These are phyloP conservation scores for Rhododendron ovatum DNA, from an alignment of 148 eudicot genomes.

Conservation along the genomic window DNA sequence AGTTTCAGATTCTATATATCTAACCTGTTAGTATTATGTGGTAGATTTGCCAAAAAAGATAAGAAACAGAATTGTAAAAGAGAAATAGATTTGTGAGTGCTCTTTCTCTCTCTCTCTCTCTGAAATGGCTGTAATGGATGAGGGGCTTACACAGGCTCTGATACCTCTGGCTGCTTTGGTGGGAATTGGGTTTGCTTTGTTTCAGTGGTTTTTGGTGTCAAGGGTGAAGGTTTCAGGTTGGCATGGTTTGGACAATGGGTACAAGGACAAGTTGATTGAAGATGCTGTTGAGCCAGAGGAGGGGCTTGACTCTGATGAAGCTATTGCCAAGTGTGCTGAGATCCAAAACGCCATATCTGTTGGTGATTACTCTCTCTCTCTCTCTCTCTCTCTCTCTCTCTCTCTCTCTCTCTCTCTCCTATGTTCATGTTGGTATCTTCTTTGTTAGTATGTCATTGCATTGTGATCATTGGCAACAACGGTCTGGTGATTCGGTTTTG, in stretches of 20 bases:
- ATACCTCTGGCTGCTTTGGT: constrained; percentile 6
- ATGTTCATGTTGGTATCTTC: neutral
- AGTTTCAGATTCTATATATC: neutral
- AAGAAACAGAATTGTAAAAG: neutral
- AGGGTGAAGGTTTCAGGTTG: constrained; percentile 14
- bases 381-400: neutral
- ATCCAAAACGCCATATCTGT: constrained; percentile 15
- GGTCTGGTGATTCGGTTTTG: neutral
- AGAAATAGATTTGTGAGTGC: neutral
- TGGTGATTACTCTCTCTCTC: constrained; percentile 9
- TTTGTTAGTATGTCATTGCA: neutral
- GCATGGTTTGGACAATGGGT: constrained; percentile 6
- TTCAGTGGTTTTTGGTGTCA: constrained; percentile 12
- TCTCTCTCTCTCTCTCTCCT: neutral
- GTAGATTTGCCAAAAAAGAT: neutral
- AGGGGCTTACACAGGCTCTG: constrained; percentile 5
- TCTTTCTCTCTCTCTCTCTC: no score
- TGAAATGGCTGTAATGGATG: constrained; percentile 14
- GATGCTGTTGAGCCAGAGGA: constrained; percentile 17
- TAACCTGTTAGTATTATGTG: neutral
- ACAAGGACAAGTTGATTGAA: constrained; percentile 11
- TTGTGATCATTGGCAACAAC: neutral
- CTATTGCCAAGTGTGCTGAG: constrained; percentile 18
- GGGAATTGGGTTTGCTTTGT: constrained; percentile 13
- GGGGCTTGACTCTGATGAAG: constrained; percentile 11